A percentile compares a stretch with the other conserved stretches of the same genome.
Conservation (phyloP, 2,329 filamentous ascomycete genomes). For the Aspergillus fructus region DNA sequence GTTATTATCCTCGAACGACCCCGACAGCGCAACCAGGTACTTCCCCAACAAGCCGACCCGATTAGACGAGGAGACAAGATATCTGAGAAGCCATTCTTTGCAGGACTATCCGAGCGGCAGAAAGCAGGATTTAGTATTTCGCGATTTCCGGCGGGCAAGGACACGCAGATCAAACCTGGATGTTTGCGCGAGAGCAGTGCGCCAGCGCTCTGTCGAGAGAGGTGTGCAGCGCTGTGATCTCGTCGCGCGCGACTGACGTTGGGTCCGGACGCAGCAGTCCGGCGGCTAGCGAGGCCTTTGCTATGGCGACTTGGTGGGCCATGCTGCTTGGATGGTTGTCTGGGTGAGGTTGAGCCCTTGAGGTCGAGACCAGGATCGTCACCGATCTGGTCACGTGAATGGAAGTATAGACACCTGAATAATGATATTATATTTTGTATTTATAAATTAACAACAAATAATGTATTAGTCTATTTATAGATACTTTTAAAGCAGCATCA, state of each 20-base stretch:
- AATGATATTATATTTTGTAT: too few relatives aligned
- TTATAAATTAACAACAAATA: too few relatives aligned
- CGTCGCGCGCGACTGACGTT: constrained; percentile 64
- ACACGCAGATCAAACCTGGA: constrained; percentile 72
- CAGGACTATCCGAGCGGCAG: constrained; percentile 63
- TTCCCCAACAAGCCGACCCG: constrained; percentile 70
- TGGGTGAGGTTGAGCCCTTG: neutral
- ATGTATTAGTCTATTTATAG: too few relatives aligned
- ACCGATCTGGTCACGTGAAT: neutral
- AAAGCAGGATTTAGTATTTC: constrained; percentile 36
- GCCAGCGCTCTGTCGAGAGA: constrained; percentile 64
- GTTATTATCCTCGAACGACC: constrained; percentile 48
- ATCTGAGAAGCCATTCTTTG: constrained; percentile 78
- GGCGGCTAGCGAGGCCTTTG: constrained; percentile 75
- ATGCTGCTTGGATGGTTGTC: constrained; percentile 40
- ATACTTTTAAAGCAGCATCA: too few relatives aligned
- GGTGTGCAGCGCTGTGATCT: constrained; percentile 68
- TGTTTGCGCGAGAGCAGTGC: constrained; percentile 75
- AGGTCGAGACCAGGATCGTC: neutral
- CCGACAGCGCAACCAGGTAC: constrained; percentile 70
- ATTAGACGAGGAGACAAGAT: constrained; percentile 66
- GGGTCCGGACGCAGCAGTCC: constrained; percentile 73
- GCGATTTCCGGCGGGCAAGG: constrained; percentile 22
- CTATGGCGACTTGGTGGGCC: constrained; percentile 71
- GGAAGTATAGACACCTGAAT: too few relatives aligned